Base-by-base conservation (phyloP, 495 filamentous ascomycete genomes). In the Aspergillus sclerotiicarbonarius region DNA sequence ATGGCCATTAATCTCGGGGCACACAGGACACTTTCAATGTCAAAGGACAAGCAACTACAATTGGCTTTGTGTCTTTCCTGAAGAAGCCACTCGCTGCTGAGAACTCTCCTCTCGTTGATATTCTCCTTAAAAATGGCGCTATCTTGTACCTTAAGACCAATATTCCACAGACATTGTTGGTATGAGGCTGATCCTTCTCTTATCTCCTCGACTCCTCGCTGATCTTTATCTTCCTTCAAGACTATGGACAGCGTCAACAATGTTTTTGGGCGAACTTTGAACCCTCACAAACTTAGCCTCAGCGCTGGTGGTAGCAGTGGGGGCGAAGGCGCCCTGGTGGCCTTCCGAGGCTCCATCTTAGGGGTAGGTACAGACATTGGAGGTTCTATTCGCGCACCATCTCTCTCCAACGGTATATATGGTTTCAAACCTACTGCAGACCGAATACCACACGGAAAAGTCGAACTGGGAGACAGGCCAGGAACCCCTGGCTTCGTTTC, bases 131-230 rank as follows among this genome's bases (percentile, higher is more conserved):
- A 5, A 62, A 69, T 0, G 74, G 74, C 2, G 74, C 84, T 0
- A 73, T 87, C 4, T 71, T 84, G 2, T 84, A 81, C 56, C 79
- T 80, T 58, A 88, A 89, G 63, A 85, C 85, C 12, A 84, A 81
- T 57, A 67, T 84, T n/a, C 80, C 83, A 16, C 79, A 81, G 50
- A 41, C 37, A 41, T 15, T 41, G 37, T 15, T 41, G 37, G 37
- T 41, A 41, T 15, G 37, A 41, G 15, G 5, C 37, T 12, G 2
- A 15, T n/a, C 0, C 13, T 41, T n/a, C 13, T 15, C 25, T 25
- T 25, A 5, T 25, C 25, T 25, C 25, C 25, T 25, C 25, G 15
- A n/a, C n/a, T 12, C 8, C 8, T 10, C n/a, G 12, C 13, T 12
- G 13, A 41, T n/a, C 13, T n/a, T 41, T 15, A 41, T 6, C 13